Conservation (phyloP, 371 early-diverging fungal genomes). For the Aphelidium insulamus region DNA sequence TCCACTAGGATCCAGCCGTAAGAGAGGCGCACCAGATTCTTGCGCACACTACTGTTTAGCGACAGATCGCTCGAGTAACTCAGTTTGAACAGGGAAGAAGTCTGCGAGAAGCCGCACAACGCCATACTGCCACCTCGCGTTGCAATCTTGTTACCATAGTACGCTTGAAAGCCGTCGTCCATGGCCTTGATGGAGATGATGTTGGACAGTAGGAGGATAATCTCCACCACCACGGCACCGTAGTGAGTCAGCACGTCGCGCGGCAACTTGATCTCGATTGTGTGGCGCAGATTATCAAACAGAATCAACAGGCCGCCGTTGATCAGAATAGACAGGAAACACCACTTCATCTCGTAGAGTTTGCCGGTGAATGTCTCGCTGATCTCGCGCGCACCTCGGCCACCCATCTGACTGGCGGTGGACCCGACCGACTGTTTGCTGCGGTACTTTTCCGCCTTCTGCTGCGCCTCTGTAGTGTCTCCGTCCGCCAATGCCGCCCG, state of each 20-base stretch:
- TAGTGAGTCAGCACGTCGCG: conserved; percentile 1
- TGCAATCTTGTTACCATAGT: conserved; percentile 1
- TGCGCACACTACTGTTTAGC: too few relatives aligned
- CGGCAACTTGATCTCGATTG: conserved; percentile 2
- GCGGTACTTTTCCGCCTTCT: too few relatives aligned
- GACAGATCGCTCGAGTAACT: conserved; percentile 7
- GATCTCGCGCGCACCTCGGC: conserved; percentile 7
- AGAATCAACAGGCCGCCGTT: conserved; percentile 2
- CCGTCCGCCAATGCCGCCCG: too few relatives aligned
- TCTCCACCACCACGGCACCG: conserved; percentile 5
- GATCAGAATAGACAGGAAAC: neutral
- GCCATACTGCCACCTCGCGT: conserved; percentile 7
- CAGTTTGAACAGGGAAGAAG: conserved; percentile 3
- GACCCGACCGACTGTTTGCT: too few relatives aligned
- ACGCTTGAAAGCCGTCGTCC: conserved; percentile 4
- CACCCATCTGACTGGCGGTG: too few relatives aligned
- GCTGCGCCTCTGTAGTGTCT: too few relatives aligned
- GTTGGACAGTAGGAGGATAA: conserved; percentile 6
- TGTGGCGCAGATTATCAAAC: neutral
- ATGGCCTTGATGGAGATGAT: conserved; percentile 3
- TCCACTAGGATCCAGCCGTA: too few relatives aligned
- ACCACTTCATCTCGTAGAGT: conserved; percentile 1
- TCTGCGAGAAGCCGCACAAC: conserved; percentile 8
- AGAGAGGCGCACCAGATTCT: too few relatives aligned
- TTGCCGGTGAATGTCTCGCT: conserved; percentile 5